Conservation (phyloP, 495 filamentous ascomycete species). For the Podospora conica region DNA sequence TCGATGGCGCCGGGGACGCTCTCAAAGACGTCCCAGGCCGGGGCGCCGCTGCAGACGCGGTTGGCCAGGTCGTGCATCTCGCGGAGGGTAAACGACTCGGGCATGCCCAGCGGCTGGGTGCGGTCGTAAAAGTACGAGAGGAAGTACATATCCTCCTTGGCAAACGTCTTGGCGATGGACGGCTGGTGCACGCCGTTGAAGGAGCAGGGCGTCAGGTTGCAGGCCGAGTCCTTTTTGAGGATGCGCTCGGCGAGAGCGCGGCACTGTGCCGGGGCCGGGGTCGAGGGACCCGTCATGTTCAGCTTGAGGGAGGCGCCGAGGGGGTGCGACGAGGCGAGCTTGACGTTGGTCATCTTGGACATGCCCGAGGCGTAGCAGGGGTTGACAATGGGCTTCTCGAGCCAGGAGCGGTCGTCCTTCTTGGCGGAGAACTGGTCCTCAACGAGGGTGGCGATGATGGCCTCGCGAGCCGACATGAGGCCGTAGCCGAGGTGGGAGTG, state of each 20-base stretch:
- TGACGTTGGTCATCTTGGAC: conserved; percentile 60
- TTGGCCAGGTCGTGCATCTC: conserved; percentile 80
- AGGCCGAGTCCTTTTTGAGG: conserved; percentile 77
- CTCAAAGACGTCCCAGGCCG: conserved; percentile 70
- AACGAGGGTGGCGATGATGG: conserved; percentile 69
- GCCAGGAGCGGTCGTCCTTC: conserved; percentile 40
- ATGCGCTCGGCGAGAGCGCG: conserved; percentile 84
- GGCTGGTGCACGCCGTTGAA: conserved; percentile 97
- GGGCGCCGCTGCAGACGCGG: conserved; percentile 75
- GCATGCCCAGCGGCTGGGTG: conserved; percentile 86
- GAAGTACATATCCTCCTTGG: conserved; percentile 86
- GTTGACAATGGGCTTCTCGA: conserved; percentile 66
- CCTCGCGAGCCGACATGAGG: conserved; percentile 85
- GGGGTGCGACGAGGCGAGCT: conserved; percentile 54
- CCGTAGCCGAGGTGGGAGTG: conserved; percentile 97
- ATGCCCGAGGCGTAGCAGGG: conserved; percentile 85
- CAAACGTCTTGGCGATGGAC: conserved; percentile 84
- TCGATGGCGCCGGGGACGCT: conserved; percentile 63
- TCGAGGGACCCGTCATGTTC: conserved; percentile 80
- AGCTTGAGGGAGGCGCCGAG: conserved; percentile 58
- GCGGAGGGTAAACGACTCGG: conserved; percentile 81
- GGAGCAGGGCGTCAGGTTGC: conserved; percentile 81
- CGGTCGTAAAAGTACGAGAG: conserved; percentile 98
- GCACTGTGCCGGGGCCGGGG: conserved; percentile 74
- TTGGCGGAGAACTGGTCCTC: conserved; percentile 53